Base-by-base conservation (phyloP, 2,329 filamentous ascomycete species). In the Cadophora sp. region DNA sequence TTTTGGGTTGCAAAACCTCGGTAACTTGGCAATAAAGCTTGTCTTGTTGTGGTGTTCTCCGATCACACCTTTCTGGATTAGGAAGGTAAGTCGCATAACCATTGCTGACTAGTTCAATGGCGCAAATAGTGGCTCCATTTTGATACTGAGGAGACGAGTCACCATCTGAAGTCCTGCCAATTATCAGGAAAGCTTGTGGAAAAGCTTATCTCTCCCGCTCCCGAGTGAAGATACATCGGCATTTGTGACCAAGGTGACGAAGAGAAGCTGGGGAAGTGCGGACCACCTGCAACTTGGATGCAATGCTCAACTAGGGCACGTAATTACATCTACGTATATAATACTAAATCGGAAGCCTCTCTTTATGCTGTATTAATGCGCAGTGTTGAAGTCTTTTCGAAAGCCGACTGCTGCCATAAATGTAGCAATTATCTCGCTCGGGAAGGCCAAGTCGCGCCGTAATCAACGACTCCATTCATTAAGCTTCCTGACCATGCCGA, bases 191-290 rank as follows among this genome's bases (percentile, higher is more conserved):
- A 55, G 51, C 53, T 56, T 39, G 30, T 36, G 16, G 20, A 5
- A 39, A 56, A 56, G 53, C 53, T 56, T 39, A 56, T 56, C 53
- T 56, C 33, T 18, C 33, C n/a, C 33, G 7, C 20, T 36, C 18
- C 14, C 9, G n/a, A 30, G 24, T 14, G 30, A 13, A 5, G 30
- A n/a, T 18, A 8, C 51, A 33, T 33, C 27, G 51, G 30, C 27
- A 39, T 55, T 55, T 20, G 30, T 36, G 33, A 18, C 33, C 33
- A 4, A 56, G 33, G 33, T 18, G 53, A 56, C 53, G 24, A 13
- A 14, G n/a, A 41, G 53, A 55, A 14, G 9, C 18, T 39, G 53
- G 53, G 33, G 53, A 5, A 56, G n/a, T 13, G 36, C 13, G n/a
- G 33, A 11, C 5, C n/a, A 11, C 1, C 33, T 11, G 24, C 27